A percentile compares a stretch with the other conserved stretches of the same genome.
Conservation (phyloP, 2,329 filamentous ascomycete species). For the Colletotrichum falcatum region DNA sequence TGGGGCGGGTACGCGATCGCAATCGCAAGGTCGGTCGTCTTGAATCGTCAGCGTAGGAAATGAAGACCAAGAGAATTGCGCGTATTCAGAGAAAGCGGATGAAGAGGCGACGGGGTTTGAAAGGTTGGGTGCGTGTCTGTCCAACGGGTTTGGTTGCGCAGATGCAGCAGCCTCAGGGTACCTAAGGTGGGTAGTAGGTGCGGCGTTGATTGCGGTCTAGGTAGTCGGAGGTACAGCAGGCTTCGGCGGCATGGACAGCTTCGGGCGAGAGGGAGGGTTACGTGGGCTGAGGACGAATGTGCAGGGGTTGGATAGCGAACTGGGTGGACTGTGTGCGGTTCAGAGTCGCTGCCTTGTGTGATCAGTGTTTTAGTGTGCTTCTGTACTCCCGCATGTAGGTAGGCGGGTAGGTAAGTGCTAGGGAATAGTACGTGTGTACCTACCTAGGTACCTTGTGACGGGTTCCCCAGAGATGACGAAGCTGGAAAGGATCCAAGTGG, state of each 20-base stretch:
- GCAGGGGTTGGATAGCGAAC: conserved; percentile 16
- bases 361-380: not conserved
- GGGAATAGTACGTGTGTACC: too few species aligned
- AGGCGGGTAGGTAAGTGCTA: too few species aligned
- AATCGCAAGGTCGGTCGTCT: conserved; percentile 9
- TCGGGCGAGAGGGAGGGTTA: conserved; percentile 25
- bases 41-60: conserved; percentile 18
- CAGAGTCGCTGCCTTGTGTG: conserved; percentile 14
- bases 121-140: conserved; percentile 26
- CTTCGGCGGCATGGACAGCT: conserved; percentile 13
- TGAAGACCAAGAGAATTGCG: conserved; percentile 20
- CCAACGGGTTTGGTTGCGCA: conserved; percentile 11
- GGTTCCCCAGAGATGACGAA: conserved; percentile 38
- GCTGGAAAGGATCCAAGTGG: conserved; percentile 8
- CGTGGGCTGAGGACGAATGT: conserved; percentile 37
- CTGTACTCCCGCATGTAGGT: too few species aligned
- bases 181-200: too few species aligned
- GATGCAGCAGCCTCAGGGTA: conserved; percentile 31
- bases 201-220: conserved; percentile 12
- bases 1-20: not conserved
- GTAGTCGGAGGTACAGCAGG: conserved; percentile 36
- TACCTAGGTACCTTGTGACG: not conserved
- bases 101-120: conserved; percentile 21
- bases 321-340: not conserved
- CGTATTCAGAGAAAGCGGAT: conserved; percentile 31